A percentile compares a stretch with the other conserved stretches of the same genome.
Conservation (phyloP, 2,329 filamentous ascomycete genomes). For the Colletotrichum nymphaeae region DNA sequence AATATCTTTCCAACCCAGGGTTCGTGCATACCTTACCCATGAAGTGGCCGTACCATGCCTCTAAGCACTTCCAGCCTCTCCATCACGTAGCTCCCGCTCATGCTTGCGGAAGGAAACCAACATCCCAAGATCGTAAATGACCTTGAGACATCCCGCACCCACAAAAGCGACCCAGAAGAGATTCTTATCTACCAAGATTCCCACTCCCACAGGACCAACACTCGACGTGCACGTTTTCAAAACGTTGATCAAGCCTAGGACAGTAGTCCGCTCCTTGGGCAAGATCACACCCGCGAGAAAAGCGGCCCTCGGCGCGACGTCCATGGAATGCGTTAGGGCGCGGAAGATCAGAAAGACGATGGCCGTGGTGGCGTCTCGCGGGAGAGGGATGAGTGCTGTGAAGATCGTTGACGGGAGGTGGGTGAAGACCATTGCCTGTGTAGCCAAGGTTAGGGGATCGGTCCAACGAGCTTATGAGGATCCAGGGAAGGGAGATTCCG, state of each 20-base stretch:
- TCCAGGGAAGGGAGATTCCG: rapidly evolving
- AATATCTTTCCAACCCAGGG: too few species aligned
- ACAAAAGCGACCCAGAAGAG: not conserved
- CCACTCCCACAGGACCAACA: not conserved
- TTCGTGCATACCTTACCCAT: not conserved
- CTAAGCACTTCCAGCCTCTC: not conserved
- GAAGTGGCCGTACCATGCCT: not conserved
- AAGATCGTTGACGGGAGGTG: not conserved
- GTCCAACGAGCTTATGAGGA: not conserved
- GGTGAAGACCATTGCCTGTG: not conserved
- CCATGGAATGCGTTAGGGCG: not conserved
- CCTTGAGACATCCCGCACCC: not conserved
- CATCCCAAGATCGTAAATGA: not conserved
- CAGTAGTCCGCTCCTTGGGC: not conserved
- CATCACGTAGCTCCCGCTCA: not conserved
- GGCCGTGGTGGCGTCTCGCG: not conserved
- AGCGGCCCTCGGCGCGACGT: not conserved
- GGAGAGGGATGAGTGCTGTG: not conserved
- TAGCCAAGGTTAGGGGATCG: not conserved
- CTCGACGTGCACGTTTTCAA: not conserved
- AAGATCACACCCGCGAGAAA: not conserved
- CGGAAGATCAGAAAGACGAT: not conserved
- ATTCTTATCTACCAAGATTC: not conserved
- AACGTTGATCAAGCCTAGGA: not conserved
- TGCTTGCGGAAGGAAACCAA: not conserved